Base-by-base conservation (phyloP, 495 filamentous ascomycete species). In the Aspergillus nidulans region DNA sequence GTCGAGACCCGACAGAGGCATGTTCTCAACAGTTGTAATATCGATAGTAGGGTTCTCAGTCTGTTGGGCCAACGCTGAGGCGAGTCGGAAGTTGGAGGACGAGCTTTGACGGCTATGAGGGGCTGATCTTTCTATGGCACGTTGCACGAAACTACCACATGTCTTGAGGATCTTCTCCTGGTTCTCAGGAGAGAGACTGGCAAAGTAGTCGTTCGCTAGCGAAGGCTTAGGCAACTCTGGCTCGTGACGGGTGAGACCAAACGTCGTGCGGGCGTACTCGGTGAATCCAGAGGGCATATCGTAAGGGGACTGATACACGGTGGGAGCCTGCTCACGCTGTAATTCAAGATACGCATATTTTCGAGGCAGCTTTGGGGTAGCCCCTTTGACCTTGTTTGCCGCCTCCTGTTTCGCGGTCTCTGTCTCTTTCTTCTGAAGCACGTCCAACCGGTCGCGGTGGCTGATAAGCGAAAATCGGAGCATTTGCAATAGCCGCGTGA, bases 221-320 rank as follows among this genome's bases (percentile, higher is more conserved):
- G 74, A 76, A 15, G 61, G 47, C 55, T 73, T 72, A 13, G 74
- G 72, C 36, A 71, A 63, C 42, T 72, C 69, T 3, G 70, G 70
- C 18, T 69, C 64, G 19, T 65, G 63, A 18, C 68, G 69, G 36
- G 68, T 58, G 52, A 77, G 62, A 18, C 66, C 69, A 40, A 68
- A 76, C 1, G 73, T 69, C 45, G 63, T 69, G 55, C 74, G 70
- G 47, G 74, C 73, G 53, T 75, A 74, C 45, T 76, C 70, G 4
- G 72, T 74, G 26, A 77, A 69, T 1, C 74, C 74, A 13, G 71
- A 75, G 25, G 74, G 74, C 67, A 74, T 74, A 56, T 77, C 69
- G 56, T 77, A 77, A 13, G 74, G 74, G n/a, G 74, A 77, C 58
- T 69, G 73, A 50, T 77, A 77, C 19, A 76, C 72, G 54, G 69